These are phyloP conservation scores for Tolypocladium album DNA, from an alignment of 2,329 filamentous ascomycete species.

Conservation along the genomic window DNA sequence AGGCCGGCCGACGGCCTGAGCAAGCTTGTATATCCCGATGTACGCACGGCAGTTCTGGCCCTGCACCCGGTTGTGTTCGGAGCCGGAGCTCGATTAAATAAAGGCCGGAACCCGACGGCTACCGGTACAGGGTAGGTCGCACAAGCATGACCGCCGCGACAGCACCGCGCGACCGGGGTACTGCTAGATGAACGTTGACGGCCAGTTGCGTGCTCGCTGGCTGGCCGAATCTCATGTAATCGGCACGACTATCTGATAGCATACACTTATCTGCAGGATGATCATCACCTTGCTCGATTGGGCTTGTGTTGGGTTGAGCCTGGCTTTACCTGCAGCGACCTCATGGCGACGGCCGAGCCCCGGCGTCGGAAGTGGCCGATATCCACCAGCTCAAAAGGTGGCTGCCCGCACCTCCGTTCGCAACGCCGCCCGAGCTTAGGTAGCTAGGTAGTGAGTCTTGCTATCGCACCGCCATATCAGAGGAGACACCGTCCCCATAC, in stretches of 20 bases:
- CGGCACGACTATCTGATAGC: not conserved
- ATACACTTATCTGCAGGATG: too few relatives aligned
- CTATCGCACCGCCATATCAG: not conserved
- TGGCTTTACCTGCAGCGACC: not conserved
- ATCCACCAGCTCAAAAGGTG: not conserved
- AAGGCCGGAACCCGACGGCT: not conserved
- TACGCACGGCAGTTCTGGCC: not conserved
- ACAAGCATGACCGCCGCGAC: not conserved
- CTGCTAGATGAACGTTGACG: not conserved
- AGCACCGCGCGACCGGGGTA: not conserved
- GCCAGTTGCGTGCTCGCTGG: not conserved
- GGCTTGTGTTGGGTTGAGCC: not conserved
- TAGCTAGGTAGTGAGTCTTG: not conserved
- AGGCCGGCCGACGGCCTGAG: not conserved
- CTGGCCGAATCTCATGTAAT: not conserved
- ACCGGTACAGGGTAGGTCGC: not conserved
- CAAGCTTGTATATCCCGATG: not conserved
- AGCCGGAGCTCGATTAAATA: not conserved
- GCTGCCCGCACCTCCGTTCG: not conserved
- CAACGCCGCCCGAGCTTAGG: not conserved
- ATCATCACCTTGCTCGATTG: not conserved
- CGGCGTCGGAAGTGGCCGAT: slow-evolving; percentile 6
- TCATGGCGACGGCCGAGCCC: not conserved
- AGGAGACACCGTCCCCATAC: not conserved
- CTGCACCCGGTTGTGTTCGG: not conserved